Evolutionary conservation across 805 yeast genomes (phyloP).

Genomic region (Lachancea lanzarotensis): DNA sequence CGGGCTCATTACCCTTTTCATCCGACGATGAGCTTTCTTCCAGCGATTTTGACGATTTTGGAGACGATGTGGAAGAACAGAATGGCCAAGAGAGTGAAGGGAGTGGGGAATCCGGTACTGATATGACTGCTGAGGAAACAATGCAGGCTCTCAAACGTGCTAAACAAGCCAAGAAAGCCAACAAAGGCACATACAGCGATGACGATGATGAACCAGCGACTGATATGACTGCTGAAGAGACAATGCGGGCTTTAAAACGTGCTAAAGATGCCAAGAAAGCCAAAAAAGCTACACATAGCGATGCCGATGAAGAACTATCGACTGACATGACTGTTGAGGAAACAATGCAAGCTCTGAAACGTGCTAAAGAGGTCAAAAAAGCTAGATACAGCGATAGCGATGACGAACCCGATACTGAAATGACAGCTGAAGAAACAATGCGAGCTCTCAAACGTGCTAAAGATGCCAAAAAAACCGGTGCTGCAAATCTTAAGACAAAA

Average conservation of each 20-base stretch:
- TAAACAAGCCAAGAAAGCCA: constrained; percentile 2
- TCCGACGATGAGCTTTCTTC: constrained; percentile 39
- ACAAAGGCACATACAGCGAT: no score
- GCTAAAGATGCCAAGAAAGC: constrained; percentile 1
- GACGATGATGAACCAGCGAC: neutral
- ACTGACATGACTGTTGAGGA: constrained; percentile 30
- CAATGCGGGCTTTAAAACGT: constrained; percentile 38
- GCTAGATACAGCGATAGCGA: neutral
- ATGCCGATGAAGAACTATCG: constrained; percentile 3
- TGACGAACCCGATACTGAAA: constrained; percentile 26
- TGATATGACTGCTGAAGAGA: constrained; percentile 37
- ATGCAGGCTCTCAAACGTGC: constrained; percentile 36
- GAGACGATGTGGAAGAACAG: constrained; percentile 19
- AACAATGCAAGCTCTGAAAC: constrained; percentile 39
- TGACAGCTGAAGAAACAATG: constrained; percentile 40
- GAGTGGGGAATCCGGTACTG: neutral
- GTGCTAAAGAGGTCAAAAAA: neutral
- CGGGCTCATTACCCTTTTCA: constrained; percentile 27
- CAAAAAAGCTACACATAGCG: neutral
- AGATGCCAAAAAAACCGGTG: neutral
- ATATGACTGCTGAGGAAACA: constrained; percentile 38
- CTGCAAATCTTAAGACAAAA: constrained; percentile 23
- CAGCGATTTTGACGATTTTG: constrained; percentile 39
- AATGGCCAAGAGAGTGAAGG: constrained; percentile 19
- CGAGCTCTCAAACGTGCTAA: constrained; percentile 33